Evolutionary conservation across 371 early-diverging fungal genomes (phyloP).

Genomic region (Mucor lusitanicus): DNA sequence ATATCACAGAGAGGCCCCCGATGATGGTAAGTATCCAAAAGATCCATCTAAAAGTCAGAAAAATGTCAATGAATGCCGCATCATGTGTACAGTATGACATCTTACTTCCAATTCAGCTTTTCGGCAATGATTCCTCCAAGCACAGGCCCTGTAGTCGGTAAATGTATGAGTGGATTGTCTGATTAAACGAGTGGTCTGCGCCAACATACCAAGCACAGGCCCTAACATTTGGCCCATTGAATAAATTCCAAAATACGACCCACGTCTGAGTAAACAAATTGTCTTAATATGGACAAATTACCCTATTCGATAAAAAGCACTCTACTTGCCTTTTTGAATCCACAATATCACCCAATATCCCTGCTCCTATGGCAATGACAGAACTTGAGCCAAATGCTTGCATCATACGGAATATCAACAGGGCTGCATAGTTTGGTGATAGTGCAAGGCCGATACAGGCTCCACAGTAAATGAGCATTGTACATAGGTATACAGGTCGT

Average conservation of each 20-base stretch:
- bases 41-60: constrained; percentile 21
- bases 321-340: constrained; percentile 8
- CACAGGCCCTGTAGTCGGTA: constrained; percentile 21
- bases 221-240: constrained; percentile 47
- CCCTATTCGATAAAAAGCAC: neutral
- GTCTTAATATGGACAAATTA: neutral
- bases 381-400: constrained; percentile 66
- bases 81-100: no score
- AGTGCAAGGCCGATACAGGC: constrained; percentile 65
- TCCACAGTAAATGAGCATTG: constrained; percentile 55
- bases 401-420: constrained; percentile 59
- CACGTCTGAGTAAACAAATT: constrained; percentile 33
- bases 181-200: no score
- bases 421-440: constrained; percentile 44
- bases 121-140: constrained; percentile 11
- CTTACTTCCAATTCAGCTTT: constrained; percentile 19
- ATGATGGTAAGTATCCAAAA: constrained; percentile 39
- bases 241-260: constrained; percentile 61
- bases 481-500: constrained; percentile 56
- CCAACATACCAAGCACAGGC: neutral
- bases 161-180: no score
- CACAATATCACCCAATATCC: constrained; percentile 18
- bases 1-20: constrained; percentile 12
- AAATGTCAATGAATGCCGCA: neutral
- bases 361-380: constrained; percentile 53